Conservation (phyloP, 148 eudicot genomes). For the Vaccinium macrocarpon region DNA sequence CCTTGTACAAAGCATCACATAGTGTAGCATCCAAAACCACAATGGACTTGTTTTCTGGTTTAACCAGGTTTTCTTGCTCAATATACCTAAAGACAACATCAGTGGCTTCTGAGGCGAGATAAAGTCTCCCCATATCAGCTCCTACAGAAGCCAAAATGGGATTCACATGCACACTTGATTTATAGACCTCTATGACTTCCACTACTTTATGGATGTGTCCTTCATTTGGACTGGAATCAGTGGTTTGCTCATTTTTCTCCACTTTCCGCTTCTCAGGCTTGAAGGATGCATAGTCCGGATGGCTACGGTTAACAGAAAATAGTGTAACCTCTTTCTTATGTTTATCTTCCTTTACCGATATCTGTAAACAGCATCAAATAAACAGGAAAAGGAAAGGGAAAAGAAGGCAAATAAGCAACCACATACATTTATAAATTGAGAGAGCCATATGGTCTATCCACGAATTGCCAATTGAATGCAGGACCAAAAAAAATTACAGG, state of each 20-base stretch:
- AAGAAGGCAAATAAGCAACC: not conserved
- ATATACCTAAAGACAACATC: slow-evolving; percentile 66
- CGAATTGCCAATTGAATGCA: not conserved
- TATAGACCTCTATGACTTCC: slow-evolving; percentile 78
- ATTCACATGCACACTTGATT: slow-evolving; percentile 73
- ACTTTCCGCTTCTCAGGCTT: slow-evolving; percentile 71
- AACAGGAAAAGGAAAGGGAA: slow-evolving; percentile 2
- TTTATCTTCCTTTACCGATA: slow-evolving; percentile 84
- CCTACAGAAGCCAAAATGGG: slow-evolving; percentile 76
- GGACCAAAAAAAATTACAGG: not conserved
- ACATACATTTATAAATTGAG: not conserved
- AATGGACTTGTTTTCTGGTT: slow-evolving; percentile 57
- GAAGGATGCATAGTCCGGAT: slow-evolving; percentile 70
- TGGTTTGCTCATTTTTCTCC: slow-evolving; percentile 54
- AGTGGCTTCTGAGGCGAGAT: slow-evolving; percentile 69
- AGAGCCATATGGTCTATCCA: not conserved
- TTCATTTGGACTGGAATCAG: slow-evolving; percentile 36
- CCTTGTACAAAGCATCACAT: slow-evolving; percentile 94
- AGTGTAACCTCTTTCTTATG: slow-evolving; percentile 81
- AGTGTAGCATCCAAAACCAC: slow-evolving; percentile 70
- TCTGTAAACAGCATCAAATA: slow-evolving; percentile 40
- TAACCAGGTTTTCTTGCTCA: slow-evolving; percentile 82
- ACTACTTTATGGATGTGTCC: slow-evolving; percentile 38
- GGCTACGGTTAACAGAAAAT: slow-evolving; percentile 66
- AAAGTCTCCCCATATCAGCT: slow-evolving; percentile 64